Evolutionary conservation across 768 basidiomycete species (phyloP), one percentile per base, ranked within the genome.

Genomic region (Mycena pura): DNA sequence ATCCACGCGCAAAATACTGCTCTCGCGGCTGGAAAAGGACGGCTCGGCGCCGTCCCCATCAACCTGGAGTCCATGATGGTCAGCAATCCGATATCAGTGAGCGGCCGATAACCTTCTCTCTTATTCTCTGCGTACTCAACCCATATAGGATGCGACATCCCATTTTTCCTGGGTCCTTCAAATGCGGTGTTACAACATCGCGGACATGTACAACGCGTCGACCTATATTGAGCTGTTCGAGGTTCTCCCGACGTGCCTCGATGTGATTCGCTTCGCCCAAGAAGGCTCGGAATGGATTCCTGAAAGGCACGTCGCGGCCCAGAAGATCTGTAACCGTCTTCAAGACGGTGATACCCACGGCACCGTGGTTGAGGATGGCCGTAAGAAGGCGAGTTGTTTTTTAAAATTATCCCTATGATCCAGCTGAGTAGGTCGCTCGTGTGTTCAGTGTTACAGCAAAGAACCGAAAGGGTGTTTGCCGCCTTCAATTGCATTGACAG

Each of bases 31-130:
- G 67, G 70, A 6, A 56, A 51, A 7, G 69, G 68, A 3, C 51
- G 49, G 5, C 60, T 64, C n/a, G 69, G 67, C 19, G 65, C 69
- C 9, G 49, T 61, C 8, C 70, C 64, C 31, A 67, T 76, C 55
- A 73, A 76, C 46, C 64, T 78, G 3, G 76, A 78, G 29, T 66
- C 73, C 4, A 63, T 77, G 45, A 69, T 75, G 60, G 27, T 75
- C 39, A 73, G 70, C 61, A 77, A 76, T 63, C 74, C 71, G 2
- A 31, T 67, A 14, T 66, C 67, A 3, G 67, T 70, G 15, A 31
- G 67, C 54, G 8, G 28, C 19, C 5, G 22, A 5, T 19, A 6
- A 10, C 24, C n/a, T 39, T 21, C 6, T 15, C 32, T 10, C 25
- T 17, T 28, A 3, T 21, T 1, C 14, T 39, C 13, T 29, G 15